A percentile compares a stretch with the other conserved stretches of the same genome.
Evolutionary conservation across 345 rosid genomes (phyloP).

Genomic region (Pelargonium nanum): DNA sequence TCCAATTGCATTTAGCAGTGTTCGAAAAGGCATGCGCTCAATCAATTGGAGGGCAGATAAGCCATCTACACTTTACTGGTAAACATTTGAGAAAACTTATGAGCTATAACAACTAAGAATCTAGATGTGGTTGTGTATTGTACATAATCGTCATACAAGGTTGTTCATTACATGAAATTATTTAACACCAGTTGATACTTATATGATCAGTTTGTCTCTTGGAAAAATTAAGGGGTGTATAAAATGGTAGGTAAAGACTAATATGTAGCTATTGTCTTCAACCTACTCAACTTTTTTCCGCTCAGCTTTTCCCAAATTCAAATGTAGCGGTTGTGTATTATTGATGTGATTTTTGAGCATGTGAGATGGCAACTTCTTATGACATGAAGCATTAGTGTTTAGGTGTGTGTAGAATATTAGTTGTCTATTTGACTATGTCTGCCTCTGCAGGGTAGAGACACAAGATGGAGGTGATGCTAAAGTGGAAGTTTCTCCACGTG

Average conservation of each 20-base stretch:
- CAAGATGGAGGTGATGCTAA: slow-evolving; percentile 97
- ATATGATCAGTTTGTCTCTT: neutral
- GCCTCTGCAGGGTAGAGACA: slow-evolving; percentile 77
- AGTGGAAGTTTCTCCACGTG: slow-evolving; percentile 93
- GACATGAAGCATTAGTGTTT: neutral
- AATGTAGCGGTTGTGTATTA: neutral
- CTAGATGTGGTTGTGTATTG: neutral
- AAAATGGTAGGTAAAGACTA: neutral
- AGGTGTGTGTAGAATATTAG: neutral
- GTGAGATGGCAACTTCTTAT: neutral
- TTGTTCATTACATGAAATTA: neutral
- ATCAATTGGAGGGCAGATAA: slow-evolving; percentile 95
- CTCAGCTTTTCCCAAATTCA: neutral
- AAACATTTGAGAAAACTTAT: slow-evolving; percentile 10
- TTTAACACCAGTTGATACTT: too few relatives aligned
- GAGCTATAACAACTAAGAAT: neutral
- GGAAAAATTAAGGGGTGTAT: neutral
- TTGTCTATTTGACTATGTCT: slow-evolving; percentile 14
- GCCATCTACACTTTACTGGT: slow-evolving; percentile 89
- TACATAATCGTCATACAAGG: neutral
- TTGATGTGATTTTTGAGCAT: neutral
- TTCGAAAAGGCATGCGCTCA: slow-evolving; percentile 84
- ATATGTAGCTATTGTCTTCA: neutral
- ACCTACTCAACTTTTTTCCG: neutral
- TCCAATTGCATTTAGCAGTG: slow-evolving; percentile 83